phyloP scores from a whole-genome alignment of 2,329 filamentous ascomycete genomes.

The Drechslerella stenobrocha region DNA sequence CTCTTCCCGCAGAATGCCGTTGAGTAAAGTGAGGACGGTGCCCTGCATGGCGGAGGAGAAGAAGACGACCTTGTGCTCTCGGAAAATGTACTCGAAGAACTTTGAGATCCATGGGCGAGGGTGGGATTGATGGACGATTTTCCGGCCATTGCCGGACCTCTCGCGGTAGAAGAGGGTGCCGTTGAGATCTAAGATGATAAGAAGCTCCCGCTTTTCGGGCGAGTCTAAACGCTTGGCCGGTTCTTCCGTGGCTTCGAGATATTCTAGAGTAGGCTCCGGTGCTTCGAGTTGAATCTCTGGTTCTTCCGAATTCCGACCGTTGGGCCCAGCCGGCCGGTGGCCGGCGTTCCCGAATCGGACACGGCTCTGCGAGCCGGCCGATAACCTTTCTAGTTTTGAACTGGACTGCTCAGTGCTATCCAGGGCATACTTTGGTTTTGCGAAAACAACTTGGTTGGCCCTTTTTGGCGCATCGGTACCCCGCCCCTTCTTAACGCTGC shows the following conservation, averaged over 20 bases:
- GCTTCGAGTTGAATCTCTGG: conserved; percentile 19
- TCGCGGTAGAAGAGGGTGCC: conserved; percentile 81
- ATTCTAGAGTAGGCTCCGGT: conserved; percentile 18
- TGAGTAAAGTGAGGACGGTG: conserved; percentile 72
- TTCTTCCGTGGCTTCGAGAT: conserved; percentile 5
- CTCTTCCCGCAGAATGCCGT: conserved; percentile 64
- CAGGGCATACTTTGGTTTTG: too few relatives aligned
- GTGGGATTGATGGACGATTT: conserved; percentile 61
- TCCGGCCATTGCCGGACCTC: conserved; percentile 55
- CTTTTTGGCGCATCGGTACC: background rate
- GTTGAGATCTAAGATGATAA: conserved; percentile 90
- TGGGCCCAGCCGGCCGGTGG: too few relatives aligned
- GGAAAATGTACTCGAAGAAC: conserved; percentile 75
- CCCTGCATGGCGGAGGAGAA: conserved; percentile 82
- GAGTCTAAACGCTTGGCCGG: conserved; percentile 3
- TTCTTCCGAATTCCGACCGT: too few relatives aligned
- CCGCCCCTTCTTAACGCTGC: background rate
- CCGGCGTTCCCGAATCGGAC: too few relatives aligned
- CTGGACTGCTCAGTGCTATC: too few relatives aligned
- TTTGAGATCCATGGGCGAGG: conserved; percentile 67
- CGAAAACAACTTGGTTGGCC: too few relatives aligned
- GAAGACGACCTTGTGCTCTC: conserved; percentile 76
- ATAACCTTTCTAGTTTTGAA: too few relatives aligned
- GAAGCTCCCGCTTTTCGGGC: conserved; percentile 58
- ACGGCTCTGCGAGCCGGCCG: too few relatives aligned